Conservation (phyloP, 805 yeast genomes). For the Barnettozyma californica region DNA sequence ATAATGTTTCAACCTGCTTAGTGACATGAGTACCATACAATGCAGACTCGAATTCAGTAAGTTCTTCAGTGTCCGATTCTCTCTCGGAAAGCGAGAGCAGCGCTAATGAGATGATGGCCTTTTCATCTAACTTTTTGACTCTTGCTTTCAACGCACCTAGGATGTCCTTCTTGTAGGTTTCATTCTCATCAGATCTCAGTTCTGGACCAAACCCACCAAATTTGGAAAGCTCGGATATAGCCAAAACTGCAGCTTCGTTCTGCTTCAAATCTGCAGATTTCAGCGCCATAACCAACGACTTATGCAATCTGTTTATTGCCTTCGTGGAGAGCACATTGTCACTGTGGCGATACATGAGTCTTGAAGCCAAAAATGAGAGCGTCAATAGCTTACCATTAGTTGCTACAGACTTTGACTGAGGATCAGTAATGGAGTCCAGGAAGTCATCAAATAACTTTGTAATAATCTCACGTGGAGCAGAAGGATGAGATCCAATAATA, state of each 20-base stretch:
- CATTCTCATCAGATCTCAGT: conserved; percentile 16
- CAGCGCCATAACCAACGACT: conserved; percentile 3
- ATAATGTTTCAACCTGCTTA: conserved; percentile 70
- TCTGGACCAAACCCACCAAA: conserved; percentile 31
- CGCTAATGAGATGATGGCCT: conserved; percentile 51
- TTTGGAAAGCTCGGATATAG: conserved; percentile 33
- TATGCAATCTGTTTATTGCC: background rate
- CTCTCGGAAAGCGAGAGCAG: conserved; percentile 39
- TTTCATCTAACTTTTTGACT: conserved; percentile 55
- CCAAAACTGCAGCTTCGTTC: conserved; percentile 18
- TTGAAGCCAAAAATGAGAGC: conserved; percentile 41
- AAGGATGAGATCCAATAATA: conserved; percentile 41
- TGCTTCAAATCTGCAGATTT: conserved; percentile 9
- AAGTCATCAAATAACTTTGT: conserved; percentile 2
- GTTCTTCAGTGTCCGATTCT: conserved; percentile 24
- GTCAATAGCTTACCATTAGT: conserved; percentile 26
- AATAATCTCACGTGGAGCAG: conserved; percentile 13
- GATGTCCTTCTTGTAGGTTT: conserved; percentile 22
- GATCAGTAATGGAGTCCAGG: conserved; percentile 8
- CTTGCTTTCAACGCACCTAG: conserved; percentile 29
- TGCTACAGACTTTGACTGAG: conserved; percentile 8
- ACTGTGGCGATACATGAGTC: conserved; percentile 28
- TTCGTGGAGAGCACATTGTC: background rate
- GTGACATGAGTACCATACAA: conserved; percentile 57
- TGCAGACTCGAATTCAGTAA: conserved; percentile 28